Evolutionary conservation across 768 basidiomycete genomes (phyloP).

Genomic region (Xanthoconium stramineum): DNA sequence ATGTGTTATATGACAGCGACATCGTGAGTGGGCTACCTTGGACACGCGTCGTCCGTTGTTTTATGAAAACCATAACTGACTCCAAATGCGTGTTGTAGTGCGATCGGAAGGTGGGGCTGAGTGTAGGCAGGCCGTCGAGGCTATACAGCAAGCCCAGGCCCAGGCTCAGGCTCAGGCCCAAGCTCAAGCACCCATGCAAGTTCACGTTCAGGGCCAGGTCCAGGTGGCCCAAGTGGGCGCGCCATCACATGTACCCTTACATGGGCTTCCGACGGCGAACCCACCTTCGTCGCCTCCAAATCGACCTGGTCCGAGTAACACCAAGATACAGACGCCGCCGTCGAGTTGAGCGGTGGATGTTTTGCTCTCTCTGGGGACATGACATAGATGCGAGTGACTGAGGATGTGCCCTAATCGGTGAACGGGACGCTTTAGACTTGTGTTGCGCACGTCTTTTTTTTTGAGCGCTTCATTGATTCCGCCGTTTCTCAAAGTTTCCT

Average conservation of each 20-base stretch:
- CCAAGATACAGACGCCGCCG: conserved; percentile 18
- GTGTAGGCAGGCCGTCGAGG: conserved; percentile 50
- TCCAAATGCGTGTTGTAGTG: conserved; percentile 42
- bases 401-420: conserved; percentile 15
- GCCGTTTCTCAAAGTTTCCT: neutral
- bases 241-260: conserved; percentile 22
- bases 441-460: conserved; percentile 3
- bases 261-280: conserved; percentile 20
- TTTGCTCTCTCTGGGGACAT: conserved; percentile 9
- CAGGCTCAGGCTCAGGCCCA: conserved; percentile 28
- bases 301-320: conserved; percentile 24
- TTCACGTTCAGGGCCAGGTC: conserved; percentile 22
- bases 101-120: conserved; percentile 84
- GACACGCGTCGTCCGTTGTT: conserved; percentile 21
- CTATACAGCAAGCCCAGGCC: conserved; percentile 33
- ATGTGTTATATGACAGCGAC: conserved; percentile 51
- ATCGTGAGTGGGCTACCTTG: conserved; percentile 51
- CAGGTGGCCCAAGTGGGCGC: conserved; percentile 20
- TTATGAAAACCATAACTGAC: conserved; percentile 28
- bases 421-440: conserved; percentile 25
- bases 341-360: conserved; percentile 12
- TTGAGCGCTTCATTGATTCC: neutral
- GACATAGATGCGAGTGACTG: conserved; percentile 19
- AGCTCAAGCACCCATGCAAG: conserved; percentile 14
- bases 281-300: conserved; percentile 18